Evolutionary conservation across 176 grass and related monocot species (phyloP).

Genomic region (Oryza australiensis): DNA sequence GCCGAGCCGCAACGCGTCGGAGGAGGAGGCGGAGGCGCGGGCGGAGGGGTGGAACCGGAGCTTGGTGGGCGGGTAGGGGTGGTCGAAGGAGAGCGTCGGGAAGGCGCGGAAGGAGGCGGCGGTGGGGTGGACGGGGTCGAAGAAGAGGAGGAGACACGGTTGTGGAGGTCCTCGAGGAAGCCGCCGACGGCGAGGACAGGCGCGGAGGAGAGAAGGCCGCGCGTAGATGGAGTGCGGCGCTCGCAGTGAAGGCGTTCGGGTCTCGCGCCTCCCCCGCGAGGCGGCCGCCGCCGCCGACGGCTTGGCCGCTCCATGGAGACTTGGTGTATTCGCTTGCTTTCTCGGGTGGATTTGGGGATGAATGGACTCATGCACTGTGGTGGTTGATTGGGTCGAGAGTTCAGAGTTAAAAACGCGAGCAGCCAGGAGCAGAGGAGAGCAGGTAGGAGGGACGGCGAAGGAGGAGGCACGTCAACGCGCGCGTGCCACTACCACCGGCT

Average conservation of each 20-base stretch:
- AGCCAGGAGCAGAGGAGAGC: not conserved
- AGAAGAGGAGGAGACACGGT: conserved; percentile 80
- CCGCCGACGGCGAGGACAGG: conserved; percentile 76
- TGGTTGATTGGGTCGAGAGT: not conserved
- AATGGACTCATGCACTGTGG: not conserved
- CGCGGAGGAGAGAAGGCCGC: conserved; percentile 67
- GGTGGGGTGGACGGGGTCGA: conserved; percentile 63
- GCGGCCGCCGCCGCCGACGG: conserved; percentile 34
- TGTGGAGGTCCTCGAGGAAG: conserved; percentile 80
- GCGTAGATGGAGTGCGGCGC: conserved; percentile 86
- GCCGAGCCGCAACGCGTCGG: conserved; percentile 79
- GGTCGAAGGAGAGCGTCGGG: conserved; percentile 81
- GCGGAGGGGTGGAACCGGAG: conserved; percentile 79
- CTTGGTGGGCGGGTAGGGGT: conserved; percentile 91
- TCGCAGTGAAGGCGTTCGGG: conserved; percentile 83
- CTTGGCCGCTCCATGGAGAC: conserved; percentile 44
- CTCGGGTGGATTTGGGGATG: conserved; percentile 31
- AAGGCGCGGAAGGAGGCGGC: conserved; percentile 66
- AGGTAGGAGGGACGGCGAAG: not conserved
- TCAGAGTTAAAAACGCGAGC: not conserved
- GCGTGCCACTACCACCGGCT: not conserved
- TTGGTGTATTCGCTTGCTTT: not conserved
- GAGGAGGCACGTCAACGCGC: conserved; percentile 21
- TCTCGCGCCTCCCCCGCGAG: conserved; percentile 37
- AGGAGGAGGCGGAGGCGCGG: conserved; percentile 74